phyloP scores from a whole-genome alignment of 345 rosid genomes.

The Geranium brycei region DNA sequence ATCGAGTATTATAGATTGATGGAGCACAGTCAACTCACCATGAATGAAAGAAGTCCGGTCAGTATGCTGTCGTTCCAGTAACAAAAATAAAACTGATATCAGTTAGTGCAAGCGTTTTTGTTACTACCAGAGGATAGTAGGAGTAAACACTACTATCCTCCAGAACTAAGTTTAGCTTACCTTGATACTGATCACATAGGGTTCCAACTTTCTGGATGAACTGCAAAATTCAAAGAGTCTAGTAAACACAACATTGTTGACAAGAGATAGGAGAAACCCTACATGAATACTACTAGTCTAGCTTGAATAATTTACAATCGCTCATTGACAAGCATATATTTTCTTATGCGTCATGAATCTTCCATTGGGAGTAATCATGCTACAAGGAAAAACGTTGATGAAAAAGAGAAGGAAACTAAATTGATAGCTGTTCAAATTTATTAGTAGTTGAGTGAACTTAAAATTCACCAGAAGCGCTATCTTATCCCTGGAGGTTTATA shows the following conservation, averaged over 20 bases:
- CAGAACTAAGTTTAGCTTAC: conserved; percentile 23
- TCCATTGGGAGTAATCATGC: conserved; percentile 97
- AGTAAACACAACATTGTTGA: background rate
- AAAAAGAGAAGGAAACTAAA: background rate
- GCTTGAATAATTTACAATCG: conserved; percentile 53
- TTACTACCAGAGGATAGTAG: background rate
- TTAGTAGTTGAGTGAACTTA: too few relatives aligned
- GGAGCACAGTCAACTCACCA: conserved; percentile 44
- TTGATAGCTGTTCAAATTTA: background rate
- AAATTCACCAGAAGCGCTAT: conserved; percentile 23
- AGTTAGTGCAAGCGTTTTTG: background rate
- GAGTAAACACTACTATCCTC: background rate
- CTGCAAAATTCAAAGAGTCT: conserved; percentile 27
- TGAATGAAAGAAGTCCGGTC: conserved; percentile 94
- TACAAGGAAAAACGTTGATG: conserved; percentile 13
- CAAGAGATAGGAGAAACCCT: background rate
- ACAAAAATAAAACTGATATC: conserved; percentile 8
- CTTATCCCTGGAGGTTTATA: conserved; percentile 98
- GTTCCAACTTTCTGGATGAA: conserved; percentile 99
- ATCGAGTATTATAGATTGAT: background rate
- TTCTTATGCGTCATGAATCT: conserved; percentile 94
- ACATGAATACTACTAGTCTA: background rate
- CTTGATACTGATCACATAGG: conserved; percentile 99
- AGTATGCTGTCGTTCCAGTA: conserved; percentile 68
- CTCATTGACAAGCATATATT: conserved; percentile 97